A percentile compares a stretch with the other conserved stretches of the same genome.
Conservation (phyloP, 2,329 filamentous ascomycete genomes). For the Clonostachys rhizophaga region DNA sequence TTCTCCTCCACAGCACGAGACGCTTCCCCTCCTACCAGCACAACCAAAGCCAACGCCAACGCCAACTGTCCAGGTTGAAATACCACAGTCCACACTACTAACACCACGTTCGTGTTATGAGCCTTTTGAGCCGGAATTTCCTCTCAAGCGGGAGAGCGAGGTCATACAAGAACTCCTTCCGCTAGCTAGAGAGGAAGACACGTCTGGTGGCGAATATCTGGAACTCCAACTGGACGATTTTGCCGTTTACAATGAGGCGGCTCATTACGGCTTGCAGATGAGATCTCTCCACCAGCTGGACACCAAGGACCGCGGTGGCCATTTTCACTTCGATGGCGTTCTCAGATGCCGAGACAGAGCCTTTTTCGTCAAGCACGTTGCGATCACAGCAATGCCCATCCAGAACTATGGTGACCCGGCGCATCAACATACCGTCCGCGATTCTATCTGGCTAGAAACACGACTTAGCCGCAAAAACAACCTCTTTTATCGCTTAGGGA, state of each 20-base stretch:
- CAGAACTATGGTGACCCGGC: constrained; percentile 55
- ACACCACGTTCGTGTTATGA: constrained; percentile 21
- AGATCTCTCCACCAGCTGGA: constrained; percentile 48
- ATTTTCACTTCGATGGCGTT: constrained; percentile 56
- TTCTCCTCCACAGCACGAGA: too few species aligned
- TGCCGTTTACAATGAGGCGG: constrained; percentile 43
- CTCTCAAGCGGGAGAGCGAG: constrained; percentile 12
- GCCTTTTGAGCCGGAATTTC: constrained; percentile 17
- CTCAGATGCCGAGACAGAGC: constrained; percentile 36
- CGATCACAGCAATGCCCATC: constrained; percentile 56
- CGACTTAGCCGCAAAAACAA: constrained; percentile 24
- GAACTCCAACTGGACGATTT: constrained; percentile 55
- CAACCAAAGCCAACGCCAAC: too few species aligned
- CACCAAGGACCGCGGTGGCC: constrained; percentile 20
- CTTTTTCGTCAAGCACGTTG: constrained; percentile 49
- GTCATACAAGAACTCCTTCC: constrained; percentile 3
- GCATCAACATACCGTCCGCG: constrained; percentile 34
- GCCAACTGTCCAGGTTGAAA: constrained; percentile 8
- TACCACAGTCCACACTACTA: constrained; percentile 17
- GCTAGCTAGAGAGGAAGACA: constrained; percentile 2
- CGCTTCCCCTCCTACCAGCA: too few species aligned
- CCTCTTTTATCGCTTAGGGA: constrained; percentile 60
- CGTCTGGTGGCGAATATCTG: constrained; percentile 17
- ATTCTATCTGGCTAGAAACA: constrained; percentile 62
- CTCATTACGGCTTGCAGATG: constrained; percentile 40